Evolutionary conservation across 2,329 filamentous ascomycete genomes (phyloP), one percentile per base, ranked within the genome.

Genomic region (Sporothrix sp.): DNA sequence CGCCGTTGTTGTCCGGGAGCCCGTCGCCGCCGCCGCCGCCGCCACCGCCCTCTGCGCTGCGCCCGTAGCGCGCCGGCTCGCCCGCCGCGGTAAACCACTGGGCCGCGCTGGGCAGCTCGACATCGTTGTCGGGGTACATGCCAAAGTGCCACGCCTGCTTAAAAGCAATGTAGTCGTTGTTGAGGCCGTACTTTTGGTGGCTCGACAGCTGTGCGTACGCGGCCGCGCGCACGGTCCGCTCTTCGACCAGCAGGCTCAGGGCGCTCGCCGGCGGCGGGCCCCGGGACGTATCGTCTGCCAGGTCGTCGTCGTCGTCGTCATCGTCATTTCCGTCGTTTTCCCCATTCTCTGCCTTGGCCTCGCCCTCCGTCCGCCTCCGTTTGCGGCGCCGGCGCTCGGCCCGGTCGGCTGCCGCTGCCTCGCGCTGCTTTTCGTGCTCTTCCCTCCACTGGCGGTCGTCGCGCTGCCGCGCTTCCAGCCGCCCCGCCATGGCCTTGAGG

Each of bases 131-230:
- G 4, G 69, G 71, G 47, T 72, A 69, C 35, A 71, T 62, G 5
- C 74, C 71, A 53, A 77, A 72, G 61, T 80, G 76, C 74, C 75
- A 77, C 21, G 72, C 63, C 58, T 72, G 72, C 61, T 78, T 79
- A 69, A 81, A 81, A n/a, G 65, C 64, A 51, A 72, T 70, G 58
- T 81, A 81, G 58, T 79, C 74, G 60, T 81, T 81, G 63, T 80
- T 70, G 11, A 68, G 57, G 4, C 69, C 75, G 59, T 81, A 81
- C 23, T 72, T 72, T 56, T 74, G 63, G 52, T 73, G 62, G 42
- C 67, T 59, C 32, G 59, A 65, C 56, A 73, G 62, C 2, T 58
- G 55, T 1, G 61, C 62, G 59, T 79, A 79, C 36, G 72, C 69
- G 10, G 58, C 59, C 0, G 62, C 59, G 49, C 71, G 72, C 30